phyloP scores from a whole-genome alignment of 116 monocot species.

The Thalassia testudinum region DNA sequence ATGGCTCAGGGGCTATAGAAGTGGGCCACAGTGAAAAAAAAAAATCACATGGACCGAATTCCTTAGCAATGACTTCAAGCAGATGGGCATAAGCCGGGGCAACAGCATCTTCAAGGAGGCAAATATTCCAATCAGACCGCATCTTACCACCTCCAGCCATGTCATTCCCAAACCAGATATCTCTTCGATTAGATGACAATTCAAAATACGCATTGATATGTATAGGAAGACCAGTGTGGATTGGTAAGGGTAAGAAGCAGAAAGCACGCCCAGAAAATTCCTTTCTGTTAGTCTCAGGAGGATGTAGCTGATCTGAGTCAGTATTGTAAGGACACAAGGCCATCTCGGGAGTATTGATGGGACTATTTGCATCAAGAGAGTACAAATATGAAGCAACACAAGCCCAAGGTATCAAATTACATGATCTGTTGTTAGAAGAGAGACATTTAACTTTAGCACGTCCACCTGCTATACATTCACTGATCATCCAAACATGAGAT shows the following conservation, averaged over 20 bases:
- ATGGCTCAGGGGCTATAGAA: conserved; percentile 49
- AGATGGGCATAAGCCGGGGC: conserved; percentile 77
- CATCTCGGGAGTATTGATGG: conserved; percentile 5
- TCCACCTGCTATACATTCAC: conserved; percentile 88
- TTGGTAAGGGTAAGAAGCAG: conserved; percentile 91
- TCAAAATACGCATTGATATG: conserved; percentile 99
- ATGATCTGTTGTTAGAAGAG: conserved; percentile 26
- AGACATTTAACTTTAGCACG: conserved; percentile 52
- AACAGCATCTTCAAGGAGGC: conserved; percentile 81
- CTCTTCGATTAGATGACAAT: conserved; percentile 92
- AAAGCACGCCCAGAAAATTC: conserved; percentile 71
- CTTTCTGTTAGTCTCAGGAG: conserved; percentile 22
- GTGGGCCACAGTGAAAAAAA: conserved; percentile 93
- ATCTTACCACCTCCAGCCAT: conserved; percentile 93
- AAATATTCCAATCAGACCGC: conserved; percentile 92
- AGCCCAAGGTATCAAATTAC: conserved; percentile 94
- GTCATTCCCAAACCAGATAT: conserved; percentile 99
- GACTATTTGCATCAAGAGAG: conserved; percentile 24
- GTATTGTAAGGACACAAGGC: conserved; percentile 3
- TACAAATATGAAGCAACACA: conserved; percentile 76
- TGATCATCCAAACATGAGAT: conserved; percentile 61
- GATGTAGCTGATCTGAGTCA: conserved; percentile 1
- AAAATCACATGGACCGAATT: conserved; percentile 63
- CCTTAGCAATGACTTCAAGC: conserved; percentile 46
- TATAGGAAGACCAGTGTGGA: conserved; percentile 66